phyloP scores from a whole-genome alignment of 495 filamentous ascomycete species.

The Delitschia confertaspora region DNA sequence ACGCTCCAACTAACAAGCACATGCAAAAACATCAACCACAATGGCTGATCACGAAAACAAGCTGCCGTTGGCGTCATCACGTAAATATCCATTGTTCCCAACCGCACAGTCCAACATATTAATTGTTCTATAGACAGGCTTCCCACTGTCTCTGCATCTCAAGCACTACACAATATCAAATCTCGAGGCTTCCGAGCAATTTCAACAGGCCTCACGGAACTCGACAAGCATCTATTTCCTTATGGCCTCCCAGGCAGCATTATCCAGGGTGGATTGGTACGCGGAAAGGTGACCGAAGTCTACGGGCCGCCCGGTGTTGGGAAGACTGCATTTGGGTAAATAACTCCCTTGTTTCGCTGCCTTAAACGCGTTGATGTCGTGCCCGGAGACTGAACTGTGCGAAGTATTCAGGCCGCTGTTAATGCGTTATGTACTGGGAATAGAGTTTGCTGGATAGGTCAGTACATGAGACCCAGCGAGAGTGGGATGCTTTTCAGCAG shows the following conservation, averaged over 20 bases:
- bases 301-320: conserved; percentile 84
- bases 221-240: conserved; percentile 37
- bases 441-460: conserved; percentile 80
- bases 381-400: conserved; percentile 13
- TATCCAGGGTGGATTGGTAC: conserved; percentile 49
- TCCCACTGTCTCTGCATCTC: conserved; percentile 78
- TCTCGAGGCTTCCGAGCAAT: conserved; percentile 44
- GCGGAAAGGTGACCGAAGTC: conserved; percentile 77
- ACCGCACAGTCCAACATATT: background rate
- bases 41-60: no score
- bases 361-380: background rate
- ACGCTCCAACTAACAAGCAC: no score
- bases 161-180: conserved; percentile 62
- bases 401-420: conserved; percentile 53
- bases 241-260: conserved; percentile 7
- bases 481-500: background rate
- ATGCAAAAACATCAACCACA: no score
- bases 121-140: conserved; percentile 52
- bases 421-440: conserved; percentile 52
- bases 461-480: conserved; percentile 31
- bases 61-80: no score
- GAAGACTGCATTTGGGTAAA: conserved; percentile 75
- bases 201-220: conserved; percentile 53
- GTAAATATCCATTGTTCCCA: no score
- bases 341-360: conserved; percentile 8